phyloP scores from a whole-genome alignment of 257 asterid genomes.

The Solanum sejunctum region DNA sequence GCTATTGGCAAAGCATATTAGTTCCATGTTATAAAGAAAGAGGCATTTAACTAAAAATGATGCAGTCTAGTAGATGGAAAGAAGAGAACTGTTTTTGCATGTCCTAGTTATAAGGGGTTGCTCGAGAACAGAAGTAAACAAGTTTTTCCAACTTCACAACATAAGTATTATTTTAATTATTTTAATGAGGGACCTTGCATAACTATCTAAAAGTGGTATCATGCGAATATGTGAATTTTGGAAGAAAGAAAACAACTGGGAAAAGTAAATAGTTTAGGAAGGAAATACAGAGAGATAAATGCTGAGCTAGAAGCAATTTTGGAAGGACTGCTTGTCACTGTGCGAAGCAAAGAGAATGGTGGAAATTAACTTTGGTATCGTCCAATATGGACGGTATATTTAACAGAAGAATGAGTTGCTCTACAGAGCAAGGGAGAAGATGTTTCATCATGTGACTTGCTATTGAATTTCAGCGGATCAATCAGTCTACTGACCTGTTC shows the following conservation, averaged over 20 bases:
- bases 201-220: neutral
- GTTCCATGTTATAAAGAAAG: neutral
- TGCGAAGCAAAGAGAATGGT: neutral
- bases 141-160: neutral
- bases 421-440: neutral
- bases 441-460: neutral
- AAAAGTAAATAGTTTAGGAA: neutral
- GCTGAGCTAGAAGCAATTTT: neutral
- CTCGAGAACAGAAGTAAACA: neutral
- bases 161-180: neutral
- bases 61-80: neutral
- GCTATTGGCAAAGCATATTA: neutral
- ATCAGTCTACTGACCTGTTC: slow-evolving; percentile 43
- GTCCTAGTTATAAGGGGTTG: neutral
- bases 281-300: neutral
- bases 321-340: neutral
- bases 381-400: neutral
- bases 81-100: neutral
- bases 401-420: neutral
- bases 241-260: neutral
- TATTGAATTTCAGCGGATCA: neutral
- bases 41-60: neutral
- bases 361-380: neutral
- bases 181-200: neutral
- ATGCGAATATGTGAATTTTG: neutral